Percentiles rank a stretch among this genome's conserved stretches.
Conservation (phyloP, 177 flowering plant species). For the Vitis hybrid region DNA sequence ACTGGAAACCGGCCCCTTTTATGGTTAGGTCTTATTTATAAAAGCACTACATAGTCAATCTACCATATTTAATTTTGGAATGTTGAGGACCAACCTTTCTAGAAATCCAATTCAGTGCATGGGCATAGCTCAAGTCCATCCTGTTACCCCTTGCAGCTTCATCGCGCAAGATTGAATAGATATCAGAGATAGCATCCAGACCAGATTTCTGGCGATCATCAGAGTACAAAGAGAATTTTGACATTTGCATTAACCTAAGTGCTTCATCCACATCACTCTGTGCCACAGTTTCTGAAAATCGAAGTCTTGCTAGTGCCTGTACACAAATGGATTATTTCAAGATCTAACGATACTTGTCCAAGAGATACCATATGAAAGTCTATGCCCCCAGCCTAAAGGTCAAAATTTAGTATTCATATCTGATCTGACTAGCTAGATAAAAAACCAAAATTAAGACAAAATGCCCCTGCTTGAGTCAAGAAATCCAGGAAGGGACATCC, state of each 20-base stretch:
- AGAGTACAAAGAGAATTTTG: constrained; percentile 92
- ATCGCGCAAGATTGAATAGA: constrained; percentile 88
- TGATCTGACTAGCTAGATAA: not conserved
- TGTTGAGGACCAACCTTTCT: constrained; percentile 68
- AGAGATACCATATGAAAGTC: not conserved
- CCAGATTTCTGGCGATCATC: constrained; percentile 94
- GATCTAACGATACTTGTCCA: not conserved
- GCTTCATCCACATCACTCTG: constrained; percentile 99
- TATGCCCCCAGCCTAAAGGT: too few relatives aligned
- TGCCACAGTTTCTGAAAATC: constrained; percentile 85
- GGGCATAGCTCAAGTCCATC: constrained; percentile 83
- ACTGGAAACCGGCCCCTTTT: too few relatives aligned
- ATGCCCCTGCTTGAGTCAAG: not conserved
- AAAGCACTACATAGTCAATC: not conserved
- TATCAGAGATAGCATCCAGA: constrained; percentile 96
- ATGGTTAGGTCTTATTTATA: too few relatives aligned
- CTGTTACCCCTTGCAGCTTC: constrained; percentile 84
- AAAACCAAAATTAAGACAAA: not conserved
- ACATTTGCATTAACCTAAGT: constrained; percentile 97
- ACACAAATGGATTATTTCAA: constrained; percentile 7
- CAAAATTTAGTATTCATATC: too few relatives aligned
- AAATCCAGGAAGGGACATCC: not conserved
- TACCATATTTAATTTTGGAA: not conserved
- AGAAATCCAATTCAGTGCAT: constrained; percentile 96
- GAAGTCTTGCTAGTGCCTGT: constrained; percentile 96